phyloP scores from a whole-genome alignment of 345 rosid species.

The Eucalyptus brandiana region DNA sequence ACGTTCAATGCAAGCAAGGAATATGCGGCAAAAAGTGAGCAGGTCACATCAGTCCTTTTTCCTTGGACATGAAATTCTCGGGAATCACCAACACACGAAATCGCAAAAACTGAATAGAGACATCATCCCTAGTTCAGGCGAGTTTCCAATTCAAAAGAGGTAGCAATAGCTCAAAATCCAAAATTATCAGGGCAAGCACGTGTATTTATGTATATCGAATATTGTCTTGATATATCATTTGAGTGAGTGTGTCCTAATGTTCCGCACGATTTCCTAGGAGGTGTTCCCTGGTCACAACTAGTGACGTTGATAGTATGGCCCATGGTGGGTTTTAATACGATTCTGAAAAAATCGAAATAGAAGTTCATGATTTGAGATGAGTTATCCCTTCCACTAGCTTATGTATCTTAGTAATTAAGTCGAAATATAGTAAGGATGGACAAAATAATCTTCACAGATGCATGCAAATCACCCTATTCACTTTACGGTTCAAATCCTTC shows the following conservation, averaged over 20 bases:
- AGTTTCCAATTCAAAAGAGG: not conserved
- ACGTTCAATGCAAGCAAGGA: not conserved
- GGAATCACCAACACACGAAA: not conserved
- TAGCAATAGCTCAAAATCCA: not conserved
- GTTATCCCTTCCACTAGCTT: not conserved
- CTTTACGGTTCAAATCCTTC: too few species aligned
- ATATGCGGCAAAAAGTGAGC: not conserved
- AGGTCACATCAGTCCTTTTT: not conserved
- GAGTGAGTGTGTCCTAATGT: not conserved
- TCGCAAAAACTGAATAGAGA: not conserved
- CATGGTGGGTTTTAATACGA: not conserved
- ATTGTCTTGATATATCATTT: too few species aligned
- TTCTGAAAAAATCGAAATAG: not conserved
- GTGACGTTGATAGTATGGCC: not conserved
- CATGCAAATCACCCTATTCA: too few species aligned
- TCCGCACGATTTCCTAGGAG: not conserved
- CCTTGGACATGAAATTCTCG: not conserved
- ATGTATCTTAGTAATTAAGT: not conserved
- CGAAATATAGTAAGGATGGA: not conserved
- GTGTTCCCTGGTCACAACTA: not conserved
- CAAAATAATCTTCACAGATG: too few species aligned
- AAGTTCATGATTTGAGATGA: not conserved
- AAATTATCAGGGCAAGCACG: fast-evolving
- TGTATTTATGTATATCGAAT: not conserved
- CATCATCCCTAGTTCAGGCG: not conserved